Evolutionary conservation across 2,329 filamentous ascomycete genomes (phyloP).

Genomic region (Penicillium sp.): DNA sequence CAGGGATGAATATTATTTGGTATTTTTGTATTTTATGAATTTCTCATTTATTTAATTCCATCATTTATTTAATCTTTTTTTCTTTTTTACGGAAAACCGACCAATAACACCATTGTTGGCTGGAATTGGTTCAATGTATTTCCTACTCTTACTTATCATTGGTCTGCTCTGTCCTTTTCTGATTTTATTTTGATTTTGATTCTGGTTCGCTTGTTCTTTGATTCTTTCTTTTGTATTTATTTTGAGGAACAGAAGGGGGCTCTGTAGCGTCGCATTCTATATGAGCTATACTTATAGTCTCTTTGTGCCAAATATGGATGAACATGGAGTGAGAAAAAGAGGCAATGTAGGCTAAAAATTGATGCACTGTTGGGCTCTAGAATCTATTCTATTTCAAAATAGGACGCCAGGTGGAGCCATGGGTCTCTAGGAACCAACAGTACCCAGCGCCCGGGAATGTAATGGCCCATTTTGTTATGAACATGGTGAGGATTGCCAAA

Average conservation of each 20-base stretch:
- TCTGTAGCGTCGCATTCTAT: not conserved
- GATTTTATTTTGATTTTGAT: not conserved
- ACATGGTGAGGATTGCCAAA: not conserved
- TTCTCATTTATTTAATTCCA: not conserved
- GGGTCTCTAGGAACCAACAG: conserved; percentile 1
- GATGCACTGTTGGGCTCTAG: not conserved
- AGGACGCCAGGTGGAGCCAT: not conserved
- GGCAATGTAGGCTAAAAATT: not conserved
- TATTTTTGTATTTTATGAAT: not conserved
- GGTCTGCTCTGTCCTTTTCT: not conserved
- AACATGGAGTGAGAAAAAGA: not conserved
- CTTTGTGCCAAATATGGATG: conserved; percentile 28
- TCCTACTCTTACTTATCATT: not conserved
- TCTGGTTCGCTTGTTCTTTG: not conserved
- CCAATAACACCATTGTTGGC: not conserved
- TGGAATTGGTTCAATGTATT: not conserved
- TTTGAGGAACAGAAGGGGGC: not conserved
- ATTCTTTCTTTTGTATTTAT: not conserved
- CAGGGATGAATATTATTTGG: not conserved
- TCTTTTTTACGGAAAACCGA: not conserved
- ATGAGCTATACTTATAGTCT: not conserved
- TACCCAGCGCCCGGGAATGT: conserved; percentile 11
- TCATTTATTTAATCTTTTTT: not conserved
- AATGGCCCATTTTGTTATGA: conserved; percentile 12
- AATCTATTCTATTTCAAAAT: not conserved